These are phyloP conservation scores for Syzygium grande DNA, from an alignment of 345 rosid species.

Conservation along the genomic window DNA sequence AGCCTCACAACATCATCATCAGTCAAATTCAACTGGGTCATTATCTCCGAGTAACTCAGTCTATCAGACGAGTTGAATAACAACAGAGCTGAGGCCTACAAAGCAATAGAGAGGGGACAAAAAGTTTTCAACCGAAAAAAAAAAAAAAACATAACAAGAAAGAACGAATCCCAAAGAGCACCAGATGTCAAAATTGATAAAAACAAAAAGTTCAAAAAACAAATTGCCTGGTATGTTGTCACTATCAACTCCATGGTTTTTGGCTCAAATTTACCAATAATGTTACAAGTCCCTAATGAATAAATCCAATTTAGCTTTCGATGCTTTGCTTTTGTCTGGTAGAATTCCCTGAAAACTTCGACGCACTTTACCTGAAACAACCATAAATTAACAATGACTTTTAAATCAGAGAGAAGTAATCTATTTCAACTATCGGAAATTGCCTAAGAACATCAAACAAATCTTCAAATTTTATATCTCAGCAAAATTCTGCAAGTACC, in stretches of 20 bases:
- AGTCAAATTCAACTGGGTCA: conserved; percentile 69
- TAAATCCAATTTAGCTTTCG: conserved; percentile 59
- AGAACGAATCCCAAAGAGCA: not conserved
- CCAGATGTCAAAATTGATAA: not conserved
- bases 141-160: not conserved
- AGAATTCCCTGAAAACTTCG: conserved; percentile 52
- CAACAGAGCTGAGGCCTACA: conserved; percentile 79
- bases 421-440: not conserved
- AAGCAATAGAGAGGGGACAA: not conserved
- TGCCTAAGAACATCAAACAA: not conserved
- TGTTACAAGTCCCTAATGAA: conserved; percentile 51
- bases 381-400: not conserved
- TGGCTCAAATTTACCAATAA: conserved; percentile 53
- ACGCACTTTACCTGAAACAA: conserved; percentile 56
- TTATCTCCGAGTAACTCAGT: conserved; percentile 71
- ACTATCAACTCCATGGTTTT: conserved; percentile 49
- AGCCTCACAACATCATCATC: conserved; percentile 81
- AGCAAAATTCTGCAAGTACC: conserved; percentile 20
- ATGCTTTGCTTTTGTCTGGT: conserved; percentile 46
- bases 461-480: not conserved
- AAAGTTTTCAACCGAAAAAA: not conserved
- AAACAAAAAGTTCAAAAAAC: not conserved
- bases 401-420: not conserved
- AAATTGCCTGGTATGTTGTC: conserved; percentile 63
- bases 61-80: conserved; percentile 75